Evolutionary conservation across 495 filamentous ascomycete genomes (phyloP).

Genomic region (Neurospora sp.): DNA sequence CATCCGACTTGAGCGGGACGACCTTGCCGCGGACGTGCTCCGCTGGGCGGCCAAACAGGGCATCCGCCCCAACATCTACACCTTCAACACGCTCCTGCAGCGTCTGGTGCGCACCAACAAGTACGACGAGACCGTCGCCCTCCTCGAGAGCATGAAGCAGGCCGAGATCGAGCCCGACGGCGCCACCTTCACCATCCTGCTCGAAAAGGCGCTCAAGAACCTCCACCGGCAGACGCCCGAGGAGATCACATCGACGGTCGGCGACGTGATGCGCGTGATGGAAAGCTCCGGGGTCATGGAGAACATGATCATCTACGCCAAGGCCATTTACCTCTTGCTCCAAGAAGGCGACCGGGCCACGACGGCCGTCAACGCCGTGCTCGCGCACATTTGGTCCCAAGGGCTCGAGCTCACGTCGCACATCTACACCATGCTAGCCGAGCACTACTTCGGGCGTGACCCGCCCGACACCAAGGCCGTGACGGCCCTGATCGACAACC

Average conservation of each 20-base stretch:
- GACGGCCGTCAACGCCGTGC: constrained; percentile 44
- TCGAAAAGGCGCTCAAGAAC: constrained; percentile 26
- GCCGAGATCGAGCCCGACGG: constrained; percentile 24
- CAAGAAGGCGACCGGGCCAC: constrained; percentile 28
- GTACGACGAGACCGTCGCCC: constrained; percentile 20
- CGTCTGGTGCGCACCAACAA: constrained; percentile 38
- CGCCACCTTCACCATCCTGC: constrained; percentile 33
- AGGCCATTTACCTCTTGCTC: constrained; percentile 54
- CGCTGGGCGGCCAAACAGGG: constrained; percentile 46
- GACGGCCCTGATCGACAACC: constrained; percentile 39
- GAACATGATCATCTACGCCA: constrained; percentile 49
- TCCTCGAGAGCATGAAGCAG: constrained; percentile 34
- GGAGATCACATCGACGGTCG: constrained; percentile 23
- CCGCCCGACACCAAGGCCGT: constrained; percentile 50
- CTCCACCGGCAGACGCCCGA: constrained; percentile 9
- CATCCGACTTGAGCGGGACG: constrained; percentile 21
- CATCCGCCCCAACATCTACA: constrained; percentile 49
- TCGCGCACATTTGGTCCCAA: constrained; percentile 46
- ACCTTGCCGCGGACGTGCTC: constrained; percentile 38
- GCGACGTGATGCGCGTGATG: constrained; percentile 42
- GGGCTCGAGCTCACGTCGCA: constrained; percentile 44
- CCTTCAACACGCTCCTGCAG: constrained; percentile 60
- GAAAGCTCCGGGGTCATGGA: constrained; percentile 39
- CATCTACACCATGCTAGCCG: constrained; percentile 61
- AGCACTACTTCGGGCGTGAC: constrained; percentile 49